These are phyloP conservation scores for Aspergillus quadrilineatus DNA, from an alignment of 2,329 filamentous ascomycete species.

Conservation along the genomic window DNA sequence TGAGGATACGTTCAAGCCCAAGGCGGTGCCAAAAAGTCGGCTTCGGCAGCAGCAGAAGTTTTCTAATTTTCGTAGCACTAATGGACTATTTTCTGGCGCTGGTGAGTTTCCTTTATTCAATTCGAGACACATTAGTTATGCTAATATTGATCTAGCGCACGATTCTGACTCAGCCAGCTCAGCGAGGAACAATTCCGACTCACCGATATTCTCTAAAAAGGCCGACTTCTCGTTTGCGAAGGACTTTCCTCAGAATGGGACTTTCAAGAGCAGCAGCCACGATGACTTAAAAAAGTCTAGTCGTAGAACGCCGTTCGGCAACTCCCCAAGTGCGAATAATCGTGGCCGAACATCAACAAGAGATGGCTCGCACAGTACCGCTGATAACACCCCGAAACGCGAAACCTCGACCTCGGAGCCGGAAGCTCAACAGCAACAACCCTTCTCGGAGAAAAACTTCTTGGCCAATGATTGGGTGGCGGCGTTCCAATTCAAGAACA, in stretches of 20 bases:
- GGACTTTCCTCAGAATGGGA: slow-evolving; percentile 17
- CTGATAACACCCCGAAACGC: slow-evolving; percentile 18
- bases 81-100: slow-evolving; percentile 25
- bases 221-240: slow-evolving; percentile 9
- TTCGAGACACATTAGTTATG: background rate
- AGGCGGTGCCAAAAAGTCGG: slow-evolving; percentile 43
- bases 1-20: slow-evolving; percentile 29
- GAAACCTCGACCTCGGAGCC: slow-evolving; percentile 22
- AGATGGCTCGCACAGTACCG: slow-evolving; percentile 21
- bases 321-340: slow-evolving; percentile 28
- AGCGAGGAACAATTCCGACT: slow-evolving; percentile 13
- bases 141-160: slow-evolving; percentile 25
- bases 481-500: slow-evolving; percentile 37
- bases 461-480: slow-evolving; percentile 41
- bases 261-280: slow-evolving; percentile 36
- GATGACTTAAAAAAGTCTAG: slow-evolving; percentile 37
- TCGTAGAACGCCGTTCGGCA: slow-evolving; percentile 41
- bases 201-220: slow-evolving; percentile 11
- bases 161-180: slow-evolving; percentile 26
- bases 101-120: slow-evolving; percentile 31
- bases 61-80: slow-evolving; percentile 26
- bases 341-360: slow-evolving; percentile 25
- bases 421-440: slow-evolving; percentile 28
- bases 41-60: slow-evolving; percentile 32
- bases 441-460: slow-evolving; percentile 38